These are phyloP conservation scores for Trametes hirsuta DNA, from an alignment of 1,284 basidiomycete species.

Conservation along the genomic window DNA sequence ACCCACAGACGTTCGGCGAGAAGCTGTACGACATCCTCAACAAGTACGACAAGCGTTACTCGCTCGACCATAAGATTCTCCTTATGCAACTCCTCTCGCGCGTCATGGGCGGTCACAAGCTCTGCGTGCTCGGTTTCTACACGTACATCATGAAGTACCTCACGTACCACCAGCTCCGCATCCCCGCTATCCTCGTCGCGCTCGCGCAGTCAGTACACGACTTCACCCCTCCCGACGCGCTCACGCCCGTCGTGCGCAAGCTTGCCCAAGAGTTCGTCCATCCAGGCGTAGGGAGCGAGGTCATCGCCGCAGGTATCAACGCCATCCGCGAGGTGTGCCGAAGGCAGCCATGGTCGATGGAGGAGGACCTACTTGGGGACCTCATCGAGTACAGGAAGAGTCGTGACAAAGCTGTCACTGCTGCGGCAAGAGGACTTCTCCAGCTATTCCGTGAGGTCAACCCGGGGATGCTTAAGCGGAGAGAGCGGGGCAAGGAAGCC, in stretches of 20 bases:
- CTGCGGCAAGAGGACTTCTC: constrained; percentile 86
- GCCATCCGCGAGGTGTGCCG: constrained; percentile 92
- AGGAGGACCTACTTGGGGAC: constrained; percentile 91
- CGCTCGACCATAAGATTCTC: constrained; percentile 96
- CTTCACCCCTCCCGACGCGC: constrained; percentile 91
- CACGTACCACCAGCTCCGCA: constrained; percentile 89
- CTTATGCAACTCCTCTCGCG: constrained; percentile 98
- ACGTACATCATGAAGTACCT: constrained; percentile 96
- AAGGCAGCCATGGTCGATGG: constrained; percentile 96
- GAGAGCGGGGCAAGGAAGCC: constrained; percentile 90
- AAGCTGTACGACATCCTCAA: constrained; percentile 90
- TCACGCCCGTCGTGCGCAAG: constrained; percentile 90
- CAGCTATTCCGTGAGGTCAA: constrained; percentile 97
- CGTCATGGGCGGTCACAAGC: constrained; percentile 92
- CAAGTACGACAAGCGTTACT: constrained; percentile 89
- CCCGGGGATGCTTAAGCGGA: constrained; percentile 87
- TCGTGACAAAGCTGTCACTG: constrained; percentile 91
- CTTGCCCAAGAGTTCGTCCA: constrained; percentile 97
- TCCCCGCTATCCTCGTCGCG: constrained; percentile 93
- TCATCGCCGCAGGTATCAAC: constrained; percentile 96
- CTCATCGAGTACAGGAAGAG: constrained; percentile 95
- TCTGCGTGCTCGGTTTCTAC: constrained; percentile 96
- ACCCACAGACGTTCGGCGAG: constrained; percentile 96
- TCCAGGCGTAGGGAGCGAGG: constrained; percentile 94
- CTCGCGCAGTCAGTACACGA: constrained; percentile 97